These are phyloP conservation scores for Irpex sp. DNA, from an alignment of 1,284 basidiomycete species.

Conservation along the genomic window DNA sequence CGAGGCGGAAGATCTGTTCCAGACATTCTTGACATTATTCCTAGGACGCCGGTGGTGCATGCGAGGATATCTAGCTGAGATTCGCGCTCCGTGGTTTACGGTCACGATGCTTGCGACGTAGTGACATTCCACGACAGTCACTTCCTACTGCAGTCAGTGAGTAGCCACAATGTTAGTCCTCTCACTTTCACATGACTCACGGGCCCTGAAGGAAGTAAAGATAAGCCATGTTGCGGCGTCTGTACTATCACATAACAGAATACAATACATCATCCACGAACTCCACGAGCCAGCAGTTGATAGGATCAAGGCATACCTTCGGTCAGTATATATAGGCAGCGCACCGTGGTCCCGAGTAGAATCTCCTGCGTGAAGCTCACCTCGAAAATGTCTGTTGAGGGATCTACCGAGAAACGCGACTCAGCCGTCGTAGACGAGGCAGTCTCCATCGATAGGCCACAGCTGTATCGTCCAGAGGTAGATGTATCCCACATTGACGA, in stretches of 20 bases:
- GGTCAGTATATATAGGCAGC: neutral
- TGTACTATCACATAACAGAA: neutral
- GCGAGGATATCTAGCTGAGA: neutral
- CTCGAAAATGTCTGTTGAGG: neutral
- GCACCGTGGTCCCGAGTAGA: neutral
- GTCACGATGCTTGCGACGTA: too few species aligned
- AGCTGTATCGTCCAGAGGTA: conserved; percentile 44
- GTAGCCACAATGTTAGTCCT: neutral
- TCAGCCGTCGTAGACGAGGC: neutral
- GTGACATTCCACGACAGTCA: neutral
- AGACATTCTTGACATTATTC: neutral
- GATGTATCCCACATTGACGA: conserved; percentile 58
- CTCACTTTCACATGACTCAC: neutral
- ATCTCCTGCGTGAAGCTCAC: neutral
- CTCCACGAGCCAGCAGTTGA: neutral
- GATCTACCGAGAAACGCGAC: conserved; percentile 1
- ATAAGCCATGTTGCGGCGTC: neutral
- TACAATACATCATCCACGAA: neutral
- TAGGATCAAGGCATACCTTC: neutral
- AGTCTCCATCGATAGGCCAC: neutral
- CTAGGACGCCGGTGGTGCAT: neutral
- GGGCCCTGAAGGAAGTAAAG: neutral
- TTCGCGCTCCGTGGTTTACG: too few species aligned
- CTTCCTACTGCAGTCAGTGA: neutral
- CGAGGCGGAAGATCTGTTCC: neutral